These are phyloP conservation scores for Exophiala spinifera DNA, from an alignment of 2,329 filamentous ascomycete genomes.

Conservation along the genomic window DNA sequence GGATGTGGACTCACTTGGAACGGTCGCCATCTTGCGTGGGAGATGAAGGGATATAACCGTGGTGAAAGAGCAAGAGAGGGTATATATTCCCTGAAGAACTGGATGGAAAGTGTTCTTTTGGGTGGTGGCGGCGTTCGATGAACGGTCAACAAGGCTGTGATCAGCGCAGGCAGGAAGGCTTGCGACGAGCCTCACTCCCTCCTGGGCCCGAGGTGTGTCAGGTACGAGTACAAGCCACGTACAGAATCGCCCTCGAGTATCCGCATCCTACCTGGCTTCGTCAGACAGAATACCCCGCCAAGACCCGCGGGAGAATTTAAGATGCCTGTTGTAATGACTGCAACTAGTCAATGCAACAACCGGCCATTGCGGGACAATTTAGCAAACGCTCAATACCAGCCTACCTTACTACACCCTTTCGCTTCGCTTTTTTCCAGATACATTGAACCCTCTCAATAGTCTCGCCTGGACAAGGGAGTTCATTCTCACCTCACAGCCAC, in stretches of 20 bases:
- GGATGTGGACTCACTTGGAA: constrained; percentile 48
- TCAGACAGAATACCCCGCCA: not conserved
- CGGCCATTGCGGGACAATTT: not conserved
- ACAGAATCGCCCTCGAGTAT: too few relatives aligned
- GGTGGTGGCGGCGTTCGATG: too few relatives aligned
- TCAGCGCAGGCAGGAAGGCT: not conserved
- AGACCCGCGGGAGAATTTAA: not conserved
- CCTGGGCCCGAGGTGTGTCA: too few relatives aligned
- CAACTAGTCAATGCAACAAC: not conserved
- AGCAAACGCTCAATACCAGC: too few relatives aligned
- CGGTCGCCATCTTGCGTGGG: constrained; percentile 51
- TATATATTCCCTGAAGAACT: not conserved
- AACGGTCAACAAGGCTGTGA: not conserved
- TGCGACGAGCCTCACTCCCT: not conserved
- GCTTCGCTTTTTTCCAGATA: too few relatives aligned
- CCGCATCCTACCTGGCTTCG: not conserved
- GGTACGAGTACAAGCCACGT: constrained; percentile 4
- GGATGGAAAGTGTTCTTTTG: not conserved
- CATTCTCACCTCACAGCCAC: not conserved
- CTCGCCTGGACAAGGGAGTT: not conserved
- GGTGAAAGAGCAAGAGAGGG: not conserved
- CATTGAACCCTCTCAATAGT: not conserved
- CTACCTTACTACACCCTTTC: too few relatives aligned
- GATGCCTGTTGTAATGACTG: not conserved
- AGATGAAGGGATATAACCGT: not conserved